phyloP scores from a whole-genome alignment of 345 rosid species.

The Nasturtium officinale region DNA sequence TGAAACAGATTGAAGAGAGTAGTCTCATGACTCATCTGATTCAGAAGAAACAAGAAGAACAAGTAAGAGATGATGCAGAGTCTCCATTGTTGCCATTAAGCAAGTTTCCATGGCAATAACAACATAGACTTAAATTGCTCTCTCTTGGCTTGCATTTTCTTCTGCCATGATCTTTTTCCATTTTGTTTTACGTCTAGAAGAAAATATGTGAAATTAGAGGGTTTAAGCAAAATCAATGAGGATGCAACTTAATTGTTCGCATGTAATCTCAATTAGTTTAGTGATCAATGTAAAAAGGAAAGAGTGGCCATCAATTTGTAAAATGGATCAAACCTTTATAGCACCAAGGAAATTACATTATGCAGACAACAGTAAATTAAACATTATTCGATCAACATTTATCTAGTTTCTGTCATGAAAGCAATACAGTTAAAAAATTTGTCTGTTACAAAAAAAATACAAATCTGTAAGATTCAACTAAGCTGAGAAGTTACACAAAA shows the following conservation, averaged over 20 bases:
- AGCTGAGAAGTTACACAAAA: background rate
- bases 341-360: background rate
- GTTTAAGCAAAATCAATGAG: constrained; percentile 13
- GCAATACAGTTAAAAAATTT: background rate
- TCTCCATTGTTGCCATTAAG: constrained; percentile 37
- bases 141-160: constrained; percentile 13
- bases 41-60: constrained; percentile 59
- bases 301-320: background rate
- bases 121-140: constrained; percentile 40
- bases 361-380: background rate
- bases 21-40: constrained; percentile 64
- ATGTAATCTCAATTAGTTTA: constrained; percentile 24
- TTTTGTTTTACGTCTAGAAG: constrained; percentile 34
- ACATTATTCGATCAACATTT: background rate
- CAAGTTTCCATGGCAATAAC: constrained; percentile 45
- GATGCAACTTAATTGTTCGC: constrained; percentile 1
- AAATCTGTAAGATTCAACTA: constrained; percentile 8
- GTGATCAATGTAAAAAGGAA: constrained; percentile 4
- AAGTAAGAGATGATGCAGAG: constrained; percentile 39
- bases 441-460: background rate
- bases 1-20: constrained; percentile 55
- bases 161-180: constrained; percentile 29
- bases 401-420: background rate
- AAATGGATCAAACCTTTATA: background rate
- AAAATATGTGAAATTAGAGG: constrained; percentile 37